These are phyloP conservation scores for Venturiaceae sp. DNA, from an alignment of 2,329 filamentous ascomycete species.

Conservation along the genomic window DNA sequence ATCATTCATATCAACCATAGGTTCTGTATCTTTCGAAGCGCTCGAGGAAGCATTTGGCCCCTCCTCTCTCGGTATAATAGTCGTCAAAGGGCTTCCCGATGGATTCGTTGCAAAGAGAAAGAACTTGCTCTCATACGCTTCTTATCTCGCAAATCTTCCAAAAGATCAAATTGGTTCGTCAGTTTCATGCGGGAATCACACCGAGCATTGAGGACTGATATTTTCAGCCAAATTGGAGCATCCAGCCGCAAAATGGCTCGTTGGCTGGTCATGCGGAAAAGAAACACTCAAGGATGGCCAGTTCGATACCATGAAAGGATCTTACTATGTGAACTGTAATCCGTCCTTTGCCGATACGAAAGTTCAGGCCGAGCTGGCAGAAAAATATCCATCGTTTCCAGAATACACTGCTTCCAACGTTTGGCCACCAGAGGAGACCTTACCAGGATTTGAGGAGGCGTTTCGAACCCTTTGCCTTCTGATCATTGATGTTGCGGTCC, in stretches of 20 bases:
- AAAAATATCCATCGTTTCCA: slow-evolving; percentile 57
- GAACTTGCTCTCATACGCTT: slow-evolving; percentile 73
- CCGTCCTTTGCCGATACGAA: slow-evolving; percentile 46
- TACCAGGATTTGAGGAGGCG: slow-evolving; percentile 66
- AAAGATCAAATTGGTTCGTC: slow-evolving; percentile 57
- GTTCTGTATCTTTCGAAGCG: slow-evolving; percentile 55
- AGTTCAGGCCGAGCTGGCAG: slow-evolving; percentile 37
- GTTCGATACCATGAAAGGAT: slow-evolving; percentile 72
- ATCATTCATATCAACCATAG: slow-evolving; percentile 28
- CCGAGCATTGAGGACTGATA: slow-evolving; percentile 9
- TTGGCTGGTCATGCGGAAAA: slow-evolving; percentile 73
- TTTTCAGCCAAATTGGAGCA: slow-evolving; percentile 34
- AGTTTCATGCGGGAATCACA: slow-evolving; percentile 1
- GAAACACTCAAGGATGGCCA: slow-evolving; percentile 70
- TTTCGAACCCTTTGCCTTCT: slow-evolving; percentile 69
- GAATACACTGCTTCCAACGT: slow-evolving; percentile 87
- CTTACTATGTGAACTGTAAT: slow-evolving; percentile 75
- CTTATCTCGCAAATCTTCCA: slow-evolving; percentile 77
- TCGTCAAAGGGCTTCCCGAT: slow-evolving; percentile 77
- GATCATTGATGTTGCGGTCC: slow-evolving; percentile 79
- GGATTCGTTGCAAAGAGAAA: slow-evolving; percentile 64
- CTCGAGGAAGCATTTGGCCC: slow-evolving; percentile 80
- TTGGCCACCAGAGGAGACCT: slow-evolving; percentile 61
- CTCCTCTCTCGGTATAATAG: slow-evolving; percentile 79
- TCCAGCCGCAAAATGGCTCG: slow-evolving; percentile 46